phyloP scores from a whole-genome alignment of 306 rosid genomes.

The Rubus parviflorus region DNA sequence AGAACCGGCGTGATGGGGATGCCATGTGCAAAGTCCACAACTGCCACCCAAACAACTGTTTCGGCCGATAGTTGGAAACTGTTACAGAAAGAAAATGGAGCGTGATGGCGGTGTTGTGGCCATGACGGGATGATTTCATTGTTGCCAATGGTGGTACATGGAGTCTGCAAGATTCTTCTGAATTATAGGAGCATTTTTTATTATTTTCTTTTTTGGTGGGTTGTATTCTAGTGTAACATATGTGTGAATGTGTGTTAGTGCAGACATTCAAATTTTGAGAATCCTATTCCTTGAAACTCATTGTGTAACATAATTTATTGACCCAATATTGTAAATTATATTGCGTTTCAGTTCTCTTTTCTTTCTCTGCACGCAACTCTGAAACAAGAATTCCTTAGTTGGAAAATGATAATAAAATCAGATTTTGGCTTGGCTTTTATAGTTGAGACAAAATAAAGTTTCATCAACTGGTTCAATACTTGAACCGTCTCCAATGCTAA shows the following conservation, averaged over 20 bases:
- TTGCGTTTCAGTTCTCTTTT: conserved; percentile 3
- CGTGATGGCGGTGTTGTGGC: neutral
- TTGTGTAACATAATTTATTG: conserved; percentile 35
- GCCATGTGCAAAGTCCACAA: neutral
- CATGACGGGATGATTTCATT: neutral
- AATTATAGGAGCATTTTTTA: conserved; percentile 13
- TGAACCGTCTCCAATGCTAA: neutral
- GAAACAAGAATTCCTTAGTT: neutral
- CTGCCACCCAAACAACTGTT: neutral
- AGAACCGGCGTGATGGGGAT: conserved; percentile 7
- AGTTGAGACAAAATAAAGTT: neutral
- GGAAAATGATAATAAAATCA: conserved; percentile 1
- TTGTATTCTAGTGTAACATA: conserved; percentile 39
- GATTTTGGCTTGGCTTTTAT: neutral
- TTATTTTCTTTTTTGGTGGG: neutral
- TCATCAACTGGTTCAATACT: neutral
- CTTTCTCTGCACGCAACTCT: neutral
- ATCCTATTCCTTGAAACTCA: conserved; percentile 17
- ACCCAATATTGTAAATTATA: conserved; percentile 34
- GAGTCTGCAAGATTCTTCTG: neutral
- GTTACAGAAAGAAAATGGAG: neutral
- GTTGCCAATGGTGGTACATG: conserved; percentile 11
- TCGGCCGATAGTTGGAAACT: neutral
- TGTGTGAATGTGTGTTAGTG: conserved; percentile 32
- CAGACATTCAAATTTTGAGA: conserved; percentile 43